Evolutionary conservation across 2,329 filamentous ascomycete species (phyloP), one percentile per base, ranked within the genome.

Genomic region (Bipolaris zeicola): DNA sequence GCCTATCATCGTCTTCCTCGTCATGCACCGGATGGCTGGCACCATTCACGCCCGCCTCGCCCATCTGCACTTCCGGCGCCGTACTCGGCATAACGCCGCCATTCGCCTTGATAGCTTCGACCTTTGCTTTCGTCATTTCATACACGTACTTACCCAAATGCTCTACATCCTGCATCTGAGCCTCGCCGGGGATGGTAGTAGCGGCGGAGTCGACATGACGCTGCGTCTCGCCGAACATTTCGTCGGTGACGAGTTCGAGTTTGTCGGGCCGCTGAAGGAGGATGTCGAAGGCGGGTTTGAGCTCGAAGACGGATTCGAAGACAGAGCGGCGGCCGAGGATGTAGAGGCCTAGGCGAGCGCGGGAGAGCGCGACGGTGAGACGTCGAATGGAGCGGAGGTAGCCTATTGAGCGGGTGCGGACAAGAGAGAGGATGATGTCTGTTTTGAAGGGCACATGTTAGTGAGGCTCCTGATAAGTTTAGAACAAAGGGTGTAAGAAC

Each of bases 91-190:
- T 43, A 11, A 62, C 55, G 0, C 70, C 77, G 1, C 72, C 72
- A 5, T 72, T 74, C 44, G 74, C 77, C 62, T 82, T 86, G 67
- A 87, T 68, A 42, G 81, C 81, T 68, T 86, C 83, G 1, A 88
- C 76, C 75, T 88, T 89, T 6, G 87, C 86, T 69, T 89, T 85
- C 3, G 92, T 96, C 92, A 99, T 99, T 76, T 99, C 91, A 73
- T 87, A 96, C 20, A 99, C 94, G 75, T 97, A 99, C 77, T 96
- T 90, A 0, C 95, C 95, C 34, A 99, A 77, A 79, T 99, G 95
- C 79, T 99, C 94, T 1, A 98, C 88, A 33, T 90, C 86, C 67
- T 94, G 90, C 91, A 99, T 98, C 18, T 86, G 82, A 1, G 87
- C 88, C 20, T 77, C 77, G 46, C 78, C 80, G 1, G 79, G 71